phyloP scores from a whole-genome alignment of 768 basidiomycete genomes.

The Candolleomyces aberdarensis region DNA sequence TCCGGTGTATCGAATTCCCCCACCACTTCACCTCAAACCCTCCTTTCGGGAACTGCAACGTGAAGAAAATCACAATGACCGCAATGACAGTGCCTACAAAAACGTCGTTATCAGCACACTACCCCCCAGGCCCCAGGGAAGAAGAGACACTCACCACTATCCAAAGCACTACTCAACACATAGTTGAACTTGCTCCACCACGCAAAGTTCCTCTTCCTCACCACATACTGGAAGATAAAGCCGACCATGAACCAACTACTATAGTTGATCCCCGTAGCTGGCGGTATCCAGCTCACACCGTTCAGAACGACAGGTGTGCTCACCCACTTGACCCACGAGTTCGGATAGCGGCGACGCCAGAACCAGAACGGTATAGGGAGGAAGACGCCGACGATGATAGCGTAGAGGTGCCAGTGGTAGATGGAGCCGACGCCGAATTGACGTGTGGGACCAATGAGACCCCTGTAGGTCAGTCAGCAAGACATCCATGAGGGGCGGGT shows the following conservation, averaged over 20 bases:
- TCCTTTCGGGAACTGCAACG: conserved; percentile 57
- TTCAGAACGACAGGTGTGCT: conserved; percentile 83
- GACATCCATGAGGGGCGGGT: background rate
- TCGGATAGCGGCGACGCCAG: conserved; percentile 76
- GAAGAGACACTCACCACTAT: conserved; percentile 41
- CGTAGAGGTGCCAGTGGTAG: conserved; percentile 80
- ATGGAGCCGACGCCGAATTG: conserved; percentile 68
- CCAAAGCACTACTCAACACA: conserved; percentile 78
- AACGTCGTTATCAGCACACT: conserved; percentile 2
- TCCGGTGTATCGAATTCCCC: conserved; percentile 61
- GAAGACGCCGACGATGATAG: conserved; percentile 73
- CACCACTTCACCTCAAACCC: conserved; percentile 59
- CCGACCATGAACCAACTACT: conserved; percentile 85
- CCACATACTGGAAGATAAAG: conserved; percentile 84
- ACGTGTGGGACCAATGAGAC: conserved; percentile 73
- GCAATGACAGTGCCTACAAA: conserved; percentile 57
- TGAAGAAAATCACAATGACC: conserved; percentile 77
- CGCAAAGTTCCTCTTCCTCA: conserved; percentile 69
- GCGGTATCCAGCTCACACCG: conserved; percentile 80
- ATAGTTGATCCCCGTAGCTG: conserved; percentile 95
- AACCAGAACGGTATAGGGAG: conserved; percentile 88
- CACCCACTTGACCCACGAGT: conserved; percentile 75
- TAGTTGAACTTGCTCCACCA: conserved; percentile 97
- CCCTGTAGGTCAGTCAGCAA: conserved; percentile 40
- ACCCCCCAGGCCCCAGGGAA: background rate